These are phyloP conservation scores for Mucor velutinosus DNA, from an alignment of 371 early-diverging fungal genomes.

Conservation along the genomic window DNA sequence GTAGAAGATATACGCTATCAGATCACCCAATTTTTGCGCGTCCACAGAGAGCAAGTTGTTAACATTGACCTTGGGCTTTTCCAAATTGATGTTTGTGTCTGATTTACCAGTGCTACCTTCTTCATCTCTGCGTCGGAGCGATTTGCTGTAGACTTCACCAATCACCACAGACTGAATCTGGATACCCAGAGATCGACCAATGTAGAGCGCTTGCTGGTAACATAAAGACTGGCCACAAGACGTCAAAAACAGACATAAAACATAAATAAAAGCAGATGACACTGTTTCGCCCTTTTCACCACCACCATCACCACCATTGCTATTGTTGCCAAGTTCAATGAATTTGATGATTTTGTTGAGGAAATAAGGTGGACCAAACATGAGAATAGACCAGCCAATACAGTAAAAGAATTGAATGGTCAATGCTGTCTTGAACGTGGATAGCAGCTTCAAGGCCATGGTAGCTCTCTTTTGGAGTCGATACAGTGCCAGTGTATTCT, in stretches of 20 bases:
- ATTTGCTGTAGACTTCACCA: conserved; percentile 61
- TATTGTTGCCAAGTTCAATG: conserved; percentile 41
- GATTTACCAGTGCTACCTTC: conserved; percentile 21
- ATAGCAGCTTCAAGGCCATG: conserved; percentile 29
- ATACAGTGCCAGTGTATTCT: conserved; percentile 27
- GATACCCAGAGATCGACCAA: conserved; percentile 55
- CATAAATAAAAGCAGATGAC: conserved; percentile 58
- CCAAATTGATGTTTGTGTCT: neutral
- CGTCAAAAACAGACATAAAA: conserved; percentile 60
- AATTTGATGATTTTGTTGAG: conserved; percentile 60
- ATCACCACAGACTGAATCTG: conserved; percentile 62
- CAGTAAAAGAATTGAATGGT: conserved; percentile 46
- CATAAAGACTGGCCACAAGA: conserved; percentile 48
- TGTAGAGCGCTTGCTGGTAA: conserved; percentile 56
- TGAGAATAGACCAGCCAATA: conserved; percentile 48
- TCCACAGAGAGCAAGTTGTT: conserved; percentile 61
- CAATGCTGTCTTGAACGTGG: conserved; percentile 38
- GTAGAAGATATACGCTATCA: conserved; percentile 56
- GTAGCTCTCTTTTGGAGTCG: conserved; percentile 12
- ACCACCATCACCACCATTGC: neutral
- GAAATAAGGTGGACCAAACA: conserved; percentile 61
- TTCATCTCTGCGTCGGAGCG: conserved; percentile 57
- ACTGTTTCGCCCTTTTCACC: conserved; percentile 21
- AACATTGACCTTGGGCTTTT: conserved; percentile 38
- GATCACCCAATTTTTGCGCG: conserved; percentile 56